Evolutionary conservation across 768 basidiomycete genomes (phyloP).

Genomic region (Leucocoprinus birnbaumii): DNA sequence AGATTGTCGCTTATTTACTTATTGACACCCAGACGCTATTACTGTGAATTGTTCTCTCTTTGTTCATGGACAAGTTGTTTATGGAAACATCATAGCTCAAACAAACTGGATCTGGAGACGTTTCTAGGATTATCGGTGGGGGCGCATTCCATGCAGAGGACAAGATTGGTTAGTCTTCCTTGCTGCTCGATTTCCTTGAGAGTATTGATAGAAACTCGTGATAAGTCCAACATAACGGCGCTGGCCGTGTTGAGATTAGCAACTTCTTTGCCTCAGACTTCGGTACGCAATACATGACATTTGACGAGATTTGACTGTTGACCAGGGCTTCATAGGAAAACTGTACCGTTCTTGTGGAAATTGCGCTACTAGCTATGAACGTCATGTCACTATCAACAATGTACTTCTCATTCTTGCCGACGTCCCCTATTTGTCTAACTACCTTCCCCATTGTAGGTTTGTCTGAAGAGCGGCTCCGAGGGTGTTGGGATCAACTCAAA

Average conservation of each 20-base stretch:
- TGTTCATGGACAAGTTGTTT: neutral
- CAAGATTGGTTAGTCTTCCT: conserved; percentile 20
- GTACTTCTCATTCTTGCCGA: conserved; percentile 10
- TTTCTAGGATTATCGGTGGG: conserved; percentile 24
- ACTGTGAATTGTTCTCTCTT: neutral
- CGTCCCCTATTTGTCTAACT: neutral
- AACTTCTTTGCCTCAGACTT: conserved; percentile 26
- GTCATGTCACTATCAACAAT: conserved; percentile 24
- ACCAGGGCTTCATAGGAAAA: conserved; percentile 16
- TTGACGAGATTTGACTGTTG: neutral
- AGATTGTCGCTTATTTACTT: neutral
- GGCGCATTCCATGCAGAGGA: conserved; percentile 24
- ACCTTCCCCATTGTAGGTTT: conserved; percentile 15
- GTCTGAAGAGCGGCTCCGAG: conserved; percentile 19
- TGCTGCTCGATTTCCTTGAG: neutral
- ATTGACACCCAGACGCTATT: conserved; percentile 1
- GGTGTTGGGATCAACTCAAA: conserved; percentile 26
- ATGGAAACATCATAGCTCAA: conserved; percentile 16
- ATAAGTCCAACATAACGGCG: conserved; percentile 26
- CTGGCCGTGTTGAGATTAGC: conserved; percentile 20
- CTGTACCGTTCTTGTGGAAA: conserved; percentile 27
- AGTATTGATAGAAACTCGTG: neutral
- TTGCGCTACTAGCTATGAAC: conserved; percentile 20
- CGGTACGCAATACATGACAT: conserved; percentile 13
- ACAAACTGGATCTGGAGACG: conserved; percentile 25